Base-by-base conservation (phyloP, 129 eudicot species). In the Ambrosia trifida region DNA sequence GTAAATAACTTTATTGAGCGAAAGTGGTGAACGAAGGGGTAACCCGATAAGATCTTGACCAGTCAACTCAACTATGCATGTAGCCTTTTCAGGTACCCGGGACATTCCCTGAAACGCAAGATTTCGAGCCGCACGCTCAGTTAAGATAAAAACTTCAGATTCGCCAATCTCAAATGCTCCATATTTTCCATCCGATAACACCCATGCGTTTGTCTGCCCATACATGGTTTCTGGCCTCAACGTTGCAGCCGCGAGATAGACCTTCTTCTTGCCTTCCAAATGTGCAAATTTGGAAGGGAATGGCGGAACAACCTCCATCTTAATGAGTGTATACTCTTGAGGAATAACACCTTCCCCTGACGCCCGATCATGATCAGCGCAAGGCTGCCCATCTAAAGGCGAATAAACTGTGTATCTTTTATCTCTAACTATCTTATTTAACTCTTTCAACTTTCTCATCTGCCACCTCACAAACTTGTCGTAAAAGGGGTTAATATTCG, bases 281-380 rank as follows among this genome's bases (percentile, higher is more conserved):
- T 59, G 70, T 56, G 88, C 88, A 83, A 91, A 80, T 70, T 91
- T 91, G 32, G 85, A 59, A 40, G 95, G 93, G 64, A 91, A 87
- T 3, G 97, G 97, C 40, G 95, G 75, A 69, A 91, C 73, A 6
- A 85, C 95, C 77, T 88, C 95, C 97, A 91, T 91, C 77, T 90
- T 91, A 11, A 91, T 88, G 10, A 91, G 86, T 12, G 92, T 91
- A 70, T 91, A 91, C 73, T 91, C 97, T 59, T 91, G 97, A 4
- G 97, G 97, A 47, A 81, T 84, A 61, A 91, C 97, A 64, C 97
- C 97, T 78, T 91, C 97, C 7, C 97, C 97, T 7, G 97, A 91
- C 53, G 97, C 95, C 24, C 97, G 87, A 51, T 91, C 95, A 65
- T 91, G 97, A 76, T 91, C 97, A 13, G 97, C 97, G 73, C 97